Conservation (phyloP, 2,329 filamentous ascomycete genomes). For the Fusarium globosum region DNA sequence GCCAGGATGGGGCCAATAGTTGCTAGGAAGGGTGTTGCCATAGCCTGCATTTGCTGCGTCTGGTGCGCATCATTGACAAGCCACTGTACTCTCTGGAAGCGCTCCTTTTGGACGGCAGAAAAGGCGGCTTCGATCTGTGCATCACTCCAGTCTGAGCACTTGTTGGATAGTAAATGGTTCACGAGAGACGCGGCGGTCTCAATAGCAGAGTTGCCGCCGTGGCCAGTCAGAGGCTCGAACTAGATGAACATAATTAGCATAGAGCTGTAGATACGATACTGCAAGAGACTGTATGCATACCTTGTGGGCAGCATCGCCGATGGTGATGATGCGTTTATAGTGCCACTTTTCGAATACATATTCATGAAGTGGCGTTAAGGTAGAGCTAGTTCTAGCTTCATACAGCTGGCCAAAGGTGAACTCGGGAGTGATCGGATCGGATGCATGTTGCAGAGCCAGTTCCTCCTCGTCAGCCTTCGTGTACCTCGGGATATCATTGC, state of each 20-base stretch:
- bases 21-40: not conserved
- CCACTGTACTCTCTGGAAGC: not conserved
- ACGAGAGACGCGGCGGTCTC: conserved; percentile 1
- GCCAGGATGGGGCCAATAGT: not conserved
- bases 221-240: not conserved
- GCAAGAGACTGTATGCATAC: too few relatives aligned
- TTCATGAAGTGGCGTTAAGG: conserved; percentile 1
- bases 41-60: not conserved
- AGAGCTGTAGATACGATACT: too few relatives aligned
- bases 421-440: not conserved
- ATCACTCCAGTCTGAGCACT: not conserved
- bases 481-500: not conserved
- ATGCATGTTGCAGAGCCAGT: not conserved
- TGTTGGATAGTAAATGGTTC: too few relatives aligned
- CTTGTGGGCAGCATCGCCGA: conserved; percentile 22
- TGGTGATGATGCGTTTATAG: not conserved
- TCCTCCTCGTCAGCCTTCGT: not conserved
- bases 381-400: not conserved
- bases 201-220: not conserved
- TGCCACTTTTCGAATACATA: conserved; percentile 12
- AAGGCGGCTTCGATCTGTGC: not conserved
- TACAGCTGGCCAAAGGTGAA: not conserved
- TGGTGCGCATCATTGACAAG: not conserved
- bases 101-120: not conserved
- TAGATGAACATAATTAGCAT: too few relatives aligned